Evolutionary conservation across 2,329 filamentous ascomycete genomes (phyloP), one percentile per base, ranked within the genome.

Genomic region (Talaromyces sp.): DNA sequence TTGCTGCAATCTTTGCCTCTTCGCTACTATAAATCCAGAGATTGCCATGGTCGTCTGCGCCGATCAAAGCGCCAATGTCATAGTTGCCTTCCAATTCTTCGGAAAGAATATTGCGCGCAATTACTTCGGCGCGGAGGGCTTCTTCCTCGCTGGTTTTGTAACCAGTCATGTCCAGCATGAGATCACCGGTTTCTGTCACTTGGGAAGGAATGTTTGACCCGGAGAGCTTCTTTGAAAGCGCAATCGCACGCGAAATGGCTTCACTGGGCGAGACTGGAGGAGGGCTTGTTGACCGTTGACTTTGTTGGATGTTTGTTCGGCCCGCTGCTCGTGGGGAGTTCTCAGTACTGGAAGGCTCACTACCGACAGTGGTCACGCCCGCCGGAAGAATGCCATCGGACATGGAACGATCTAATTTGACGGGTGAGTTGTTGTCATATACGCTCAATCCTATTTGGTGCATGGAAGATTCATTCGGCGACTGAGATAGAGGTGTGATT

Each of bases 21-120:
- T 97, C 92, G 68, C 92, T 97, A 76, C 92, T 94, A 78, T 99
- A 99, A 66, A 99, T 97, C 93, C 94, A 97, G n/a, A 99, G 81
- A 69, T 99, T 99, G 7, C 94, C 94, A 62, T 94, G 87, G 70
- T 96, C 92, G 70, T 99, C 94, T 51, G 94, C 93, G 12, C 92
- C 94, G 67, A 99, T 96, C 31, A 99, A 81, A 1, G 93, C 89
- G 6, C 94, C 94, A 67, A 99, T 96, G 71, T 99, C 94, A 73
- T 97, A 97, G 70, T 93, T 92, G 24, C 92, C 94, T 68, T 96
- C 90, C 14, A 97, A 78, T 75, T 97, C 93, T 71, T 99, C 92
- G 0, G 92, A 88, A 12, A 99, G 83, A 56, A 99, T 91, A 72
- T 93, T 94, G 24, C 94, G 86, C 5, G 94, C 94, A 63, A 97